Evolutionary conservation across 371 early-diverging fungal species (phyloP).

Genomic region (Rhizopus stolonifer): DNA sequence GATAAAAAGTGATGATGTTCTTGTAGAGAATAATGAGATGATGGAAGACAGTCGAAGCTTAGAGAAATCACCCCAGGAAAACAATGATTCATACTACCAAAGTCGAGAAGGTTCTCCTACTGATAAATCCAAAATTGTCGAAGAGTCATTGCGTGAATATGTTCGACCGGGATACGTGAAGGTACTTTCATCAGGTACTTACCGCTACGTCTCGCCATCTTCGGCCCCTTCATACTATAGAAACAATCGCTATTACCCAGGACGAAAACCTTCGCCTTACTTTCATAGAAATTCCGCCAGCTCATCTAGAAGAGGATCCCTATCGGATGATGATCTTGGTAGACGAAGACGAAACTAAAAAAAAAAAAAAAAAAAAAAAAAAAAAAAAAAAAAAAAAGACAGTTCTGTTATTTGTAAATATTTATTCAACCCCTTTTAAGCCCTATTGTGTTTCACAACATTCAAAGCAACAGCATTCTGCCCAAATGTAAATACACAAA

Average conservation of each 20-base stretch:
- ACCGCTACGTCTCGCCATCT: not conserved
- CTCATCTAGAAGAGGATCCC: conserved; percentile 1
- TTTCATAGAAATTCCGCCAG: not conserved
- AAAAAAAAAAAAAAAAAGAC: not conserved
- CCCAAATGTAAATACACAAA: too few species aligned
- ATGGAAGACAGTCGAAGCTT: not conserved
- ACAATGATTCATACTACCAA: conserved; percentile 1
- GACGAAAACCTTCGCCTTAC: not conserved
- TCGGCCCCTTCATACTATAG: not conserved
- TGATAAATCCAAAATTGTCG: not conserved
- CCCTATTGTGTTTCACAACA: too few species aligned
- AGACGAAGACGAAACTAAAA: not conserved
- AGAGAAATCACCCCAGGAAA: not conserved
- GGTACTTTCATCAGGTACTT: not conserved
- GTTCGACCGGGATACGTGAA: conserved; percentile 11
- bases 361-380: conserved; percentile 1
- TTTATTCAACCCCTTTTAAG: not conserved
- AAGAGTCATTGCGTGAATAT: conserved; percentile 4
- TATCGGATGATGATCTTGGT: not conserved
- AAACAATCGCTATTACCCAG: conserved; percentile 5
- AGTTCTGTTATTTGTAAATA: conserved; percentile 1
- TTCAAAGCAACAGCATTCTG: too few species aligned
- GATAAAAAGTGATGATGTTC: not conserved
- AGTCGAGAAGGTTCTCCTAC: not conserved
- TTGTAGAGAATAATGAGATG: not conserved